Base-by-base conservation (phyloP, 2,329 filamentous ascomycete species). In the Ophiostoma australiae region DNA sequence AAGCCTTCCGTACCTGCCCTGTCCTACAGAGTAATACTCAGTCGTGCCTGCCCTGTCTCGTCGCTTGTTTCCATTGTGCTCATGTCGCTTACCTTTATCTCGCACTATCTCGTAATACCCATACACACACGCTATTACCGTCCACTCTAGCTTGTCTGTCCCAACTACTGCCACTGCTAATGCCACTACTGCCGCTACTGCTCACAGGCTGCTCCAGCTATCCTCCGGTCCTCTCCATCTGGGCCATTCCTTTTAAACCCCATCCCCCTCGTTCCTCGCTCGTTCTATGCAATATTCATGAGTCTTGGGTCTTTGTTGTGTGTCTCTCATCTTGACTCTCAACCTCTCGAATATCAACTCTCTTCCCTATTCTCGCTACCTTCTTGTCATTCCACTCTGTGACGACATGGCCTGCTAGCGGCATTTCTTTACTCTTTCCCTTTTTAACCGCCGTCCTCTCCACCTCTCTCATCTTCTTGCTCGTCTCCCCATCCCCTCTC, bases 41-140 rank as follows among this genome's bases (percentile, higher is more conserved):
- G 55, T 63, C 58, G 27, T 48, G 44, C 44, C 44, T 48, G 44
- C 44, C 37, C 44, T 48, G 17, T 48, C 44, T 27, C 23, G 52
- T 58, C 52, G 52, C 52, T 58, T 58, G 52, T 58, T n/a, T 58
- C 52, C 23, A 63, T 27, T 33, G 58, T 63, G 27, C 13, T 33
- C 27, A 31, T 27, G 52, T 63, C 23, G 58, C 52, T 58, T 58
- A 58, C 58, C 27, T 61, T 35, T 63, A 63, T 63, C 27, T 63
- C 58, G 58, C 58, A 63, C 27, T 33, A 63, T 63, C 58, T 63
- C 58, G 58, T 63, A 63, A 31, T 33, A 33, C 58, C 27, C 58
- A 33, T 63, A 63, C 58, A 44, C 41, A 33, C 44, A 44, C 41
- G 41, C 41, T 44, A 44, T 6, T 39, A 15, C 37, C 37, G 41